A percentile compares a stretch with the other conserved stretches of the same genome.
These are phyloP conservation scores for Yamadazyma endophytica DNA, from an alignment of 805 yeast species.

Conservation along the genomic window DNA sequence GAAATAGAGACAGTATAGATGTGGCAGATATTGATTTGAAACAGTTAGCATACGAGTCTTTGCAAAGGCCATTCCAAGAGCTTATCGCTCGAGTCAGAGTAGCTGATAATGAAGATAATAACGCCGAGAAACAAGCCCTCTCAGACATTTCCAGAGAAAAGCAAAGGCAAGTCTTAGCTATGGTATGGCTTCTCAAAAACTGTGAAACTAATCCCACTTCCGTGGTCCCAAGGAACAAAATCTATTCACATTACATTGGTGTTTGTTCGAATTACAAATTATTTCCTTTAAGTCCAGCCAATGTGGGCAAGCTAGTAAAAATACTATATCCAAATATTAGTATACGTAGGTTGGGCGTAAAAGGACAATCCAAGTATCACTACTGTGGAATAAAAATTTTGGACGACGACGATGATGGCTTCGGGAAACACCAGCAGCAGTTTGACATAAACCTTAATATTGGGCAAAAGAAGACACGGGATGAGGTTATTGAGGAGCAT, in stretches of 20 bases:
- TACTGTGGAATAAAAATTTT: conserved; percentile 60
- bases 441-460: background rate
- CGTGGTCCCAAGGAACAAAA: conserved; percentile 39
- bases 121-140: conserved; percentile 6
- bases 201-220: conserved; percentile 49
- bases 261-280: conserved; percentile 37
- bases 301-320: conserved; percentile 71
- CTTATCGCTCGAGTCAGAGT: background rate
- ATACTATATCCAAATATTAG: conserved; percentile 61
- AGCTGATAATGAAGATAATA: conserved; percentile 28
- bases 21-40: conserved; percentile 7
- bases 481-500: no score
- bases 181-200: conserved; percentile 71
- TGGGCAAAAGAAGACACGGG: no score
- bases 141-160: conserved; percentile 39
- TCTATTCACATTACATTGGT: conserved; percentile 39
- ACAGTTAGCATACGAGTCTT: conserved; percentile 3
- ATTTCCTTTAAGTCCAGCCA: conserved; percentile 69
- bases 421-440: background rate
- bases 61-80: conserved; percentile 3
- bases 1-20: no score
- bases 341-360: conserved; percentile 74
- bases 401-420: background rate
- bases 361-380: conserved; percentile 82
- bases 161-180: conserved; percentile 74